Evolutionary conservation across 805 yeast species (phyloP).

Genomic region (Candida orba): DNA sequence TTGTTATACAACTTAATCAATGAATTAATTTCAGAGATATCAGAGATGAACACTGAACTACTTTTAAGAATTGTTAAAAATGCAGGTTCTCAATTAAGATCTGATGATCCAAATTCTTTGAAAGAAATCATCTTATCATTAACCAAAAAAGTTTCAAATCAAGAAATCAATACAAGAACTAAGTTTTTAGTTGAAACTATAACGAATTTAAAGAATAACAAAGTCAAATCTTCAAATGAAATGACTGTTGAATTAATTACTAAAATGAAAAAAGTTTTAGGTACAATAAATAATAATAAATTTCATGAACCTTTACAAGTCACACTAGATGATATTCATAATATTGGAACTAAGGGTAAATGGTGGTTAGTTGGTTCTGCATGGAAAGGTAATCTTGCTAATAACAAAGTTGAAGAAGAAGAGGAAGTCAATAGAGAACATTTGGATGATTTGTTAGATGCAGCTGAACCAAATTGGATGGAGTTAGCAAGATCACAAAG

Average conservation of each 20-base stretch:
- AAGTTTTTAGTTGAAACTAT: conserved; percentile 81
- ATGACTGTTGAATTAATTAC: conserved; percentile 43
- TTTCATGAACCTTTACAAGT: conserved; percentile 77
- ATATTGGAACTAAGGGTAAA: conserved; percentile 75
- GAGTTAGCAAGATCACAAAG: conserved; percentile 79
- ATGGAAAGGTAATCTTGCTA: conserved; percentile 64
- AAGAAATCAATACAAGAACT: conserved; percentile 50
- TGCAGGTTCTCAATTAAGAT: conserved; percentile 77
- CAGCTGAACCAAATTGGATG: conserved; percentile 68
- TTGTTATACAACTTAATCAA: conserved; percentile 72
- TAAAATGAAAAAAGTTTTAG: conserved; percentile 58
- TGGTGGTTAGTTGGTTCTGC: conserved; percentile 99
- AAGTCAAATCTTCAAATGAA: conserved; percentile 50
- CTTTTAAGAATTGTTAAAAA: conserved; percentile 63
- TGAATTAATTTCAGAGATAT: conserved; percentile 43
- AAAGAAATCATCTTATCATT: conserved; percentile 66
- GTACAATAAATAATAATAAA: conserved; percentile 39
- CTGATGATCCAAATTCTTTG: conserved; percentile 83
- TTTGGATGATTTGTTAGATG: conserved; percentile 14
- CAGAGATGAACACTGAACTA: conserved; percentile 71
- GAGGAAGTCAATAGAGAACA: conserved; percentile 18
- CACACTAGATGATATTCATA: conserved; percentile 70
- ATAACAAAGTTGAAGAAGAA: conserved; percentile 12
- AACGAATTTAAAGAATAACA: conserved; percentile 79
- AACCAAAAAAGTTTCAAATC: conserved; percentile 33